These are phyloP conservation scores for Mitragyna speciosa DNA, from an alignment of 257 asterid genomes.

Conservation along the genomic window DNA sequence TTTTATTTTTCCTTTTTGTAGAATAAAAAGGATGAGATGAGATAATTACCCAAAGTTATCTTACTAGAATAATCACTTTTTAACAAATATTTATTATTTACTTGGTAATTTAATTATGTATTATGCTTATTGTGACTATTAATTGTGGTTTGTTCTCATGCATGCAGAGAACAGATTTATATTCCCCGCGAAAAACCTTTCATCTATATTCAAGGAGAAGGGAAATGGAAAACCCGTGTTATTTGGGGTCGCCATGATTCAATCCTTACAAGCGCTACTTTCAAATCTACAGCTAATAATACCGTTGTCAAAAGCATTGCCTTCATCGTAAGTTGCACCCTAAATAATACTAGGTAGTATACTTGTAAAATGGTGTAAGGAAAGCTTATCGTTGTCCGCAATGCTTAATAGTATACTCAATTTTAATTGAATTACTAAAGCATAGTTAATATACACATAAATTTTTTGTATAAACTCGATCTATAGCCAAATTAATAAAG, in stretches of 20 bases:
- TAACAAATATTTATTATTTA: neutral
- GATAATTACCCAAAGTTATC: too few species aligned
- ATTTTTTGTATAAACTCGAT: too few species aligned
- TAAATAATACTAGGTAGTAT: too few species aligned
- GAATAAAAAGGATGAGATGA: neutral
- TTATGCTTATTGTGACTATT: neutral
- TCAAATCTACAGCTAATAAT: constrained; percentile 54
- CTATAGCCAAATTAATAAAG: too few species aligned
- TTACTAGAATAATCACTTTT: neutral
- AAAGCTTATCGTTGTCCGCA: too few species aligned
- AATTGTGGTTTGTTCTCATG: neutral
- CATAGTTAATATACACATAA: too few species aligned
- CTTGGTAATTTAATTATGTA: neutral
- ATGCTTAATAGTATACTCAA: too few species aligned
- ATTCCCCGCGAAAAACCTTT: constrained; percentile 53
- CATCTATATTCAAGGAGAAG: constrained; percentile 53
- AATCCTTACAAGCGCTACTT: constrained; percentile 47
- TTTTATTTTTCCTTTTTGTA: neutral
- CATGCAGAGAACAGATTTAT: constrained; percentile 55
- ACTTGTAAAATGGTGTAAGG: too few species aligned
- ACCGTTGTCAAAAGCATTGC: constrained; percentile 43
- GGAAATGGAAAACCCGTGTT: constrained; percentile 30
- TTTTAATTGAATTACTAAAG: too few species aligned
- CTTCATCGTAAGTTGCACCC: constrained; percentile 40
- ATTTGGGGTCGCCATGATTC: constrained; percentile 38